Percentiles rank a stretch among this genome's conserved stretches.
Conservation (phyloP, 345 rosid genomes). For the Geranium brycei region DNA sequence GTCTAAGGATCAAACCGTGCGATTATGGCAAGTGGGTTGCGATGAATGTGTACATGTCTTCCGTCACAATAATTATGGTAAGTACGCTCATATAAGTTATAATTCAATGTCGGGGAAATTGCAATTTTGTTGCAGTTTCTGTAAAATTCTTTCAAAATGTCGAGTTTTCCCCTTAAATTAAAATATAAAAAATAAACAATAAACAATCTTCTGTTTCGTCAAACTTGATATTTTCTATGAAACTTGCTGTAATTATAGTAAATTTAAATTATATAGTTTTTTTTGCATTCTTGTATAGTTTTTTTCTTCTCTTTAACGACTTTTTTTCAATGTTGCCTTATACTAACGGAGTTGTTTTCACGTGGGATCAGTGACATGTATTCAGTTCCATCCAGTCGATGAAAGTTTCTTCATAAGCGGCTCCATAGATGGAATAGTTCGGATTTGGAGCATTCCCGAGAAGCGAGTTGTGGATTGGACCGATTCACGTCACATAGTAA, state of each 20-base stretch:
- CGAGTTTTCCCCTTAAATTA: no score
- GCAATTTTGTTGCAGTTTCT: no score
- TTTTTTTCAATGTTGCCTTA: neutral
- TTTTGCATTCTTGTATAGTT: neutral
- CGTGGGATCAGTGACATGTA: slow-evolving; percentile 64
- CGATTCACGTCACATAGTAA: slow-evolving; percentile 49
- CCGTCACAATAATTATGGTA: slow-evolving; percentile 61
- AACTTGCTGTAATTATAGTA: no score
- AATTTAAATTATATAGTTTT: no score
- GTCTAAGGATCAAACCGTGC: slow-evolving; percentile 66
- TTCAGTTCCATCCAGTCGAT: slow-evolving; percentile 65
- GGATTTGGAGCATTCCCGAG: slow-evolving; percentile 71
- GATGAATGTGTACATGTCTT: slow-evolving; percentile 41
- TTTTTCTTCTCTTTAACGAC: neutral
- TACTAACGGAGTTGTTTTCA: neutral
- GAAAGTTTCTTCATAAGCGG: slow-evolving; percentile 71
- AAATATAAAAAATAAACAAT: no score
- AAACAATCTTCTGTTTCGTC: no score
- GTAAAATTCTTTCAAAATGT: no score
- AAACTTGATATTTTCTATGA: no score
- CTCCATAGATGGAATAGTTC: slow-evolving; percentile 85
- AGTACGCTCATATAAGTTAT: no score
- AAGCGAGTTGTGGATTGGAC: slow-evolving; percentile 71
- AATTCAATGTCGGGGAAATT: no score
- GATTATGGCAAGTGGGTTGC: slow-evolving; percentile 59